Conservation (phyloP, 768 basidiomycete species). For the Rossbeevera mucosa region DNA sequence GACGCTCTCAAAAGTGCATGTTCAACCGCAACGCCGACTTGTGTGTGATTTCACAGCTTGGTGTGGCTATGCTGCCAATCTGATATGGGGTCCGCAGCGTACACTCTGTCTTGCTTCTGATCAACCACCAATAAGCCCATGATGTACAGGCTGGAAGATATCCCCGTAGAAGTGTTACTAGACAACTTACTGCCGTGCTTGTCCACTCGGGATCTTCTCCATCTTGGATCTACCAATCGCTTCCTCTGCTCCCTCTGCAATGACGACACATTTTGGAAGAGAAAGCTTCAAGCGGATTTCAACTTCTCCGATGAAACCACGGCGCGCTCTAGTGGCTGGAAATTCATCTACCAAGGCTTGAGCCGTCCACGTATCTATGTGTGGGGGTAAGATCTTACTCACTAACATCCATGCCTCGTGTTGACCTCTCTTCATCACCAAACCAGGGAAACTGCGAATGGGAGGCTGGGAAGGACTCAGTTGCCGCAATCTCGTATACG, state of each 20-base stretch:
- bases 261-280: constrained; percentile 80
- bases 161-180: constrained; percentile 75
- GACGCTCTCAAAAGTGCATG: no score
- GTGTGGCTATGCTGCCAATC: constrained; percentile 23
- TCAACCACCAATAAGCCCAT: background rate
- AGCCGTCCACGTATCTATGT: constrained; percentile 48
- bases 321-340: constrained; percentile 75
- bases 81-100: constrained; percentile 4
- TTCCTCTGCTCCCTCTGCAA: constrained; percentile 56
- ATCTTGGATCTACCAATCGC: constrained; percentile 58
- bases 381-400: constrained; percentile 51
- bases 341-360: constrained; percentile 71
- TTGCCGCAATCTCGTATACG: constrained; percentile 25
- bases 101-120: background rate
- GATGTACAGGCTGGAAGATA: constrained; percentile 42
- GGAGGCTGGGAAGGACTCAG: constrained; percentile 55
- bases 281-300: constrained; percentile 63
- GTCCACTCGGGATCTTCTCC: constrained; percentile 49
- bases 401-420: background rate
- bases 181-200: constrained; percentile 66
- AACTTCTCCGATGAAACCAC: constrained; percentile 72
- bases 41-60: no score
- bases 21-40: no score
- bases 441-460: constrained; percentile 54
- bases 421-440: background rate